Conservation (phyloP, 2,329 filamentous ascomycete genomes). For the Penicillium brasilianum region DNA sequence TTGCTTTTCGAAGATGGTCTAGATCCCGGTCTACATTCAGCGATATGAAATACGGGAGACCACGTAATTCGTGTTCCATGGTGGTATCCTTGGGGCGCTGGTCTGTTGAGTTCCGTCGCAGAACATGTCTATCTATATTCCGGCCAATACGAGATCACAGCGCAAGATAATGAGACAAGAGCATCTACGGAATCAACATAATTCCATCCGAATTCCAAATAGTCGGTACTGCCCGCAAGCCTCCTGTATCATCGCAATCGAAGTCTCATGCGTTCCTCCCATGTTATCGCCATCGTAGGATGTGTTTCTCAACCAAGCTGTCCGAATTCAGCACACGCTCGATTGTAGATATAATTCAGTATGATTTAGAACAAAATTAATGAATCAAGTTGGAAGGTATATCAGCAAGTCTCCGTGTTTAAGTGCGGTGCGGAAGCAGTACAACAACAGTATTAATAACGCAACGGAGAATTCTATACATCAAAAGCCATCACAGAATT, state of each 20-base stretch:
- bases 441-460: not conserved
- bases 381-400: not conserved
- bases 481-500: not conserved
- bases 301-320: not conserved
- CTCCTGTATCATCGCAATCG: not conserved
- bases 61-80: not conserved
- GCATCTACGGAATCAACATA: not conserved
- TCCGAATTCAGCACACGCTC: not conserved
- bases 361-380: not conserved
- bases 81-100: not conserved
- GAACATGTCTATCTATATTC: too few species aligned
- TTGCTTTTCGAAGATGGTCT: not conserved
- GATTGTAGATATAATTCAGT: not conserved
- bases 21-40: not conserved
- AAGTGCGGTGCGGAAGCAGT: not conserved
- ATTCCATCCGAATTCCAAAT: not conserved
- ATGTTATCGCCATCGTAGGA: not conserved
- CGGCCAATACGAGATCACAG: not conserved
- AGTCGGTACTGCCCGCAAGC: not conserved
- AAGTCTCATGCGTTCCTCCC: not conserved
- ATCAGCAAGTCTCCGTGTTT: not conserved
- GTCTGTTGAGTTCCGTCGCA: not conserved
- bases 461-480: conserved; percentile 5
- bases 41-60: not conserved
- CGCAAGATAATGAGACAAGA: not conserved